A percentile compares a stretch with the other conserved stretches of the same genome.
phyloP scores from a whole-genome alignment of 2,329 filamentous ascomycete genomes.

The Bipolaris bicolor region DNA sequence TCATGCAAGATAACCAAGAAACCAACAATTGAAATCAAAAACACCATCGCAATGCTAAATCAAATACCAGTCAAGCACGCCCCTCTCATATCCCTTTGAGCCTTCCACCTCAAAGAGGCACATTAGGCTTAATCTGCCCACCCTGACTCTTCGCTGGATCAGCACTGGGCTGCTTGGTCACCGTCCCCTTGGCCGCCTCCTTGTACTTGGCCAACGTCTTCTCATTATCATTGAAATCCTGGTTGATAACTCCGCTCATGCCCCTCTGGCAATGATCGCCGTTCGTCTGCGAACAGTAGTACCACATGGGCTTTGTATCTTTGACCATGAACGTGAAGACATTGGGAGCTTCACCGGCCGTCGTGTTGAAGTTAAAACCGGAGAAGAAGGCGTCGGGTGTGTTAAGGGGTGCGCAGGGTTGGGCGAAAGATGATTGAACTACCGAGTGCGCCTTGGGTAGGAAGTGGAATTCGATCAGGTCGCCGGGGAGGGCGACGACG shows the following conservation, averaged over 20 bases:
- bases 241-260: conserved; percentile 76
- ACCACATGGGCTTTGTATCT: conserved; percentile 74
- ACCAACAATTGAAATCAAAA: background rate
- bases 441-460: conserved; percentile 72
- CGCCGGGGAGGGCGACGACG: conserved; percentile 39
- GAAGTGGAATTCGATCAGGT: conserved; percentile 57
- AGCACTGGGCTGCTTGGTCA: conserved; percentile 30
- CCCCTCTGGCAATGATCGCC: conserved; percentile 70
- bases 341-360: conserved; percentile 26
- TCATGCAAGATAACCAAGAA: background rate
- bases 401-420: conserved; percentile 68
- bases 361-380: conserved; percentile 66
- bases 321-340: conserved; percentile 73
- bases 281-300: conserved; percentile 73
- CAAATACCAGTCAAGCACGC: background rate
- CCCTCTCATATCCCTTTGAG: background rate
- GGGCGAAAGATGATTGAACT: conserved; percentile 74
- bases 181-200: conserved; percentile 29
- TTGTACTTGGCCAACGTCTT: conserved; percentile 42
- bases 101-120: conserved; percentile 25
- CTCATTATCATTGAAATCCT: conserved; percentile 30
- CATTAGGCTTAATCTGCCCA: conserved; percentile 33
- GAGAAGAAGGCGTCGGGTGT: conserved; percentile 61
- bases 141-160: conserved; percentile 25
- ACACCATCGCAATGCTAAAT: background rate